These are phyloP conservation scores for Candida buenavistaensis DNA, from an alignment of 1,139 yeast genomes.

Conservation along the genomic window DNA sequence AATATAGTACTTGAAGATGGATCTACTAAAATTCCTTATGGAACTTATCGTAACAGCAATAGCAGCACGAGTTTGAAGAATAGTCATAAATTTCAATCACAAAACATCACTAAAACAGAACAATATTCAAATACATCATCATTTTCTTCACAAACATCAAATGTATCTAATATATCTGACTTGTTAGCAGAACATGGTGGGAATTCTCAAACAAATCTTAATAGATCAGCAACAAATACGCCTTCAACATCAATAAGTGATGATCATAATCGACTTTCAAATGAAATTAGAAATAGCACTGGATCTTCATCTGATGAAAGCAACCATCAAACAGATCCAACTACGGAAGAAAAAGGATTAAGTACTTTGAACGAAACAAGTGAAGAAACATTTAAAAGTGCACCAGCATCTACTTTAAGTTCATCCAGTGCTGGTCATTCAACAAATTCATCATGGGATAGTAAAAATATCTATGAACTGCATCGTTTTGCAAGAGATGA, in stretches of 20 bases:
- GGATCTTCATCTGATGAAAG: constrained; percentile 9
- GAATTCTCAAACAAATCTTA: constrained; percentile 6
- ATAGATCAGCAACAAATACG: constrained; percentile 12
- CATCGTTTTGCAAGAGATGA: constrained; percentile 2
- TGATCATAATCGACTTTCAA: constrained; percentile 7
- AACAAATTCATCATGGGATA: constrained; percentile 5
- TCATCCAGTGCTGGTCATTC: constrained; percentile 9
- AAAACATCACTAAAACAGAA: constrained; percentile 12
- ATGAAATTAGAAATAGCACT: constrained; percentile 9
- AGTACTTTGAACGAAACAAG: constrained; percentile 12
- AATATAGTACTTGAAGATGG: constrained; percentile 24
- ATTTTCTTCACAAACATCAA: constrained; percentile 12
- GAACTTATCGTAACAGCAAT: constrained; percentile 10
- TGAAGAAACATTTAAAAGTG: constrained; percentile 11
- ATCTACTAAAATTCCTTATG: constrained; percentile 13
- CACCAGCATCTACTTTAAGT: constrained; percentile 6
- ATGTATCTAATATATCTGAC: constrained; percentile 8
- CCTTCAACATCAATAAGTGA: constrained; percentile 15
- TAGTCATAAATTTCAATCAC: constrained; percentile 11
- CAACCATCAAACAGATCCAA: constrained; percentile 2
- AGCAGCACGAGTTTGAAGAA: constrained; percentile 12
- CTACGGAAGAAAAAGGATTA: constrained; percentile 10
- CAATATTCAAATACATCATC: constrained; percentile 11
- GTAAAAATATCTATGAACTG: neutral
- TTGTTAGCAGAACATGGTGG: constrained; percentile 4